Conservation (phyloP, 73 alveolate genomes). For the Paramecium tetraurelia region DNA sequence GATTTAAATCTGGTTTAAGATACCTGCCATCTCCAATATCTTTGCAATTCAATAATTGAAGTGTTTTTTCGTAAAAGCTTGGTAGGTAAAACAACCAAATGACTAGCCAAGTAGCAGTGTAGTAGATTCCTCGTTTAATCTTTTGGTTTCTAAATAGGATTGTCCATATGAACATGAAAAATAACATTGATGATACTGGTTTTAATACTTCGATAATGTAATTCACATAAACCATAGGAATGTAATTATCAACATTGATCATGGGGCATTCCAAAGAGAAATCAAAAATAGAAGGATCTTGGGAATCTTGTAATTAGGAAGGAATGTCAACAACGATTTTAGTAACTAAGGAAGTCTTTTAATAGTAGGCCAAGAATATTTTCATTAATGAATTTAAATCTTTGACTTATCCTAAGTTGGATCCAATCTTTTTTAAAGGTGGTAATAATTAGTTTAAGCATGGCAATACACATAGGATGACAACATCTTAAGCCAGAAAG, state of each 20-base stretch:
- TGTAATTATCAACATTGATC: not conserved
- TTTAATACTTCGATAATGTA: not conserved
- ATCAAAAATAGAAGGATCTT: not conserved
- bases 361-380: constrained; percentile 20
- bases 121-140: not conserved
- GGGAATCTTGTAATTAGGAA: not conserved
- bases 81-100: constrained; percentile 21
- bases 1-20: not conserved
- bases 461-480: constrained; percentile 1
- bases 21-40: not conserved
- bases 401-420: not conserved
- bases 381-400: constrained; percentile 33
- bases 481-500: constrained; percentile 35
- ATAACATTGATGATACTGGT: constrained; percentile 4
- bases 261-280: constrained; percentile 38
- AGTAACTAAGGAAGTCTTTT: not conserved
- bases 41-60: not conserved
- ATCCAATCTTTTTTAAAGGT: not conserved
- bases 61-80: not conserved
- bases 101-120: not conserved
- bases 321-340: not conserved
- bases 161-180: not conserved
- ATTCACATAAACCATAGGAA: constrained; percentile 3
- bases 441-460: constrained; percentile 33
- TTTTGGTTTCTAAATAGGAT: not conserved